Conservation (phyloP, 495 filamentous ascomycete species). For the Copromyces sp. region DNA sequence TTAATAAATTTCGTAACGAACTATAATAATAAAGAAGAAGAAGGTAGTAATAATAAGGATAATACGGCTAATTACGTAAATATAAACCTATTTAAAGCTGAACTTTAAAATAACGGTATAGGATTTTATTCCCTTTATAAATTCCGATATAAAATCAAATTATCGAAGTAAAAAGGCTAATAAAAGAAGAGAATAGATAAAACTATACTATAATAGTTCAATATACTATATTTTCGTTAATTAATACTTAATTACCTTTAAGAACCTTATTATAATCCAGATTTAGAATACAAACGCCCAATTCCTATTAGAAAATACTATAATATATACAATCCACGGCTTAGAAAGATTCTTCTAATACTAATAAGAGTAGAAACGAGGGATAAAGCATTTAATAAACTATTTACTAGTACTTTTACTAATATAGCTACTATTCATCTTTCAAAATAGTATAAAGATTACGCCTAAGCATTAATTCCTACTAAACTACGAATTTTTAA, state of each 20-base stretch:
- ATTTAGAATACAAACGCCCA: not conserved
- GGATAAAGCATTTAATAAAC: too few species aligned
- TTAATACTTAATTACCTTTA: not conserved
- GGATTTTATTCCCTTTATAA: not conserved
- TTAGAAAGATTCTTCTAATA: not conserved
- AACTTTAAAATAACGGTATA: not conserved
- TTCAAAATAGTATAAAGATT: not conserved
- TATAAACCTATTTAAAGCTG: too few species aligned
- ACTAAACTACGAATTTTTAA: not conserved
- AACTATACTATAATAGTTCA: not conserved
- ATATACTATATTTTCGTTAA: not conserved
- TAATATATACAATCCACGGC: not conserved
- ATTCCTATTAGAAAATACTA: not conserved
- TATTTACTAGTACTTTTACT: not conserved
- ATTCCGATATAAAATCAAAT: not conserved
- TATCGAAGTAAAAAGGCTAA: too few species aligned
- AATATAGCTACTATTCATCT: not conserved
- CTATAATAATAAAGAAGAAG: too few species aligned
- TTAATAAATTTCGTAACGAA: too few species aligned
- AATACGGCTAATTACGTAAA: too few species aligned
- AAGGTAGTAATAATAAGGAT: too few species aligned
- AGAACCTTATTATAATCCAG: not conserved
- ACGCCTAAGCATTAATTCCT: not conserved
- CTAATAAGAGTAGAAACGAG: not conserved
- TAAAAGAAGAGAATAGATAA: not conserved